Percentiles rank a stretch among this genome's conserved stretches.
Conservation (phyloP, 176 grass and related monocot genomes). For the Aegilops bicornis region DNA sequence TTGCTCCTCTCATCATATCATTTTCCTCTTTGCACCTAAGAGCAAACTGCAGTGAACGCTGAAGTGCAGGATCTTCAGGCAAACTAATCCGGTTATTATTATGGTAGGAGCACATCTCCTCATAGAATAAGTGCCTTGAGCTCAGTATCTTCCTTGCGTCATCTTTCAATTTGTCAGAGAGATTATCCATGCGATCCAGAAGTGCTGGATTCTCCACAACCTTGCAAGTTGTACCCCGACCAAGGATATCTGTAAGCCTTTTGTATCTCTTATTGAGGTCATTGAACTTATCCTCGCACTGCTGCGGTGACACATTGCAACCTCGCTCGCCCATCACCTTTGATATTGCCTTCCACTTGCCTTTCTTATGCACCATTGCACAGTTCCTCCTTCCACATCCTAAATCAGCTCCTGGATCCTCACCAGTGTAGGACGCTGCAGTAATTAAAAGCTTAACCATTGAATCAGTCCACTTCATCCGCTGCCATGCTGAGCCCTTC, state of each 20-base stretch:
- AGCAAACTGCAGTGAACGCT: constrained; percentile 47
- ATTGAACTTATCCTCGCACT: constrained; percentile 81
- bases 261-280: constrained; percentile 83
- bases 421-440: constrained; percentile 47
- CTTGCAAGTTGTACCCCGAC: constrained; percentile 57
- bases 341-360: constrained; percentile 74
- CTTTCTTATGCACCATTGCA: constrained; percentile 60
- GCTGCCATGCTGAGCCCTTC: constrained; percentile 50
- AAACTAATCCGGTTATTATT: constrained; percentile 51
- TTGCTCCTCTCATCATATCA: constrained; percentile 25
- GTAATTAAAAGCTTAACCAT: constrained; percentile 69
- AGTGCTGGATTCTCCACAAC: constrained; percentile 58
- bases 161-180: constrained; percentile 60
- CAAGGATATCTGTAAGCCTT: constrained; percentile 63
- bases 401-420: constrained; percentile 43
- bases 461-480: constrained; percentile 69
- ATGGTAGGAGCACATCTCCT: constrained; percentile 79
- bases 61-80: constrained; percentile 54
- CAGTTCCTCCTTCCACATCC: constrained; percentile 43
- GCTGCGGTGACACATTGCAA: constrained; percentile 61
- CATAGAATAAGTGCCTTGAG: constrained; percentile 74
- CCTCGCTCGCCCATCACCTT: constrained; percentile 56
- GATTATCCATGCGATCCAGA: constrained; percentile 43
- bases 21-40: constrained; percentile 59
- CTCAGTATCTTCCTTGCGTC: constrained; percentile 57